Evolutionary conservation across 179 eudicot species (phyloP), one percentile per base, ranked within the genome.

Genomic region (Silene vulgaris): DNA sequence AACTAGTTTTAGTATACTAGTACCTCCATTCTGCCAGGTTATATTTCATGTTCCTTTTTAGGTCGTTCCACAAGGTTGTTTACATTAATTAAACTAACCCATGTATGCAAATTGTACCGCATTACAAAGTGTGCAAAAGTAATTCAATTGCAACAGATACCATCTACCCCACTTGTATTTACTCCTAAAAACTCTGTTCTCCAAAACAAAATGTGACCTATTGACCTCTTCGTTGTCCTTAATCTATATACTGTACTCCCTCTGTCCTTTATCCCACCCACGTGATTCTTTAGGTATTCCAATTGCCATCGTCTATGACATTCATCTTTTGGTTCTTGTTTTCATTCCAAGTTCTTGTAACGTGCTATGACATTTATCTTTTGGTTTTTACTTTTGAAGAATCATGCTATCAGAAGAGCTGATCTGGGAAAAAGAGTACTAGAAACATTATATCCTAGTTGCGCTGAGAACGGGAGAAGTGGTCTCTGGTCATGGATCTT

Each of bases 351-450:
- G 52, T 7, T 50, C 4, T 71, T 50, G 20, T 28, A 20, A 20
- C 59, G 13, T 69, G 60, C 16, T 40, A 17, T 17, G 28, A 67
- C 32, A 11, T 21, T 82, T 35, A 52, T 74, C 71, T 76, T 64
- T 61, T 11, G 76, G n/a, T 61, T 77, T n/a, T 21, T 79, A 6
- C 61, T 76, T 63, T 50, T 78, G 80, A 82, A 95, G 97, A 95
- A 95, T 83, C 99, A 95, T 89, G 97, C 97, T 74, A 85, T 95
- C 79, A 77, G 99, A 85, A 90, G 85, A 82, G 99, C 99, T 83
- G 90, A 95, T 81, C 74, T 95, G 88, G 86, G 87, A 84, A 84
- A 77, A 63, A 88, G 96, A 82, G 87, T 88, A 71, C 74, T 95
- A 69, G 97, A 90, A 83, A 95, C 99, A n/a, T 37, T 90, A 28